phyloP scores from a whole-genome alignment of 2,329 filamentous ascomycete species.

The Monilinia vaccinii-corymbosi region DNA sequence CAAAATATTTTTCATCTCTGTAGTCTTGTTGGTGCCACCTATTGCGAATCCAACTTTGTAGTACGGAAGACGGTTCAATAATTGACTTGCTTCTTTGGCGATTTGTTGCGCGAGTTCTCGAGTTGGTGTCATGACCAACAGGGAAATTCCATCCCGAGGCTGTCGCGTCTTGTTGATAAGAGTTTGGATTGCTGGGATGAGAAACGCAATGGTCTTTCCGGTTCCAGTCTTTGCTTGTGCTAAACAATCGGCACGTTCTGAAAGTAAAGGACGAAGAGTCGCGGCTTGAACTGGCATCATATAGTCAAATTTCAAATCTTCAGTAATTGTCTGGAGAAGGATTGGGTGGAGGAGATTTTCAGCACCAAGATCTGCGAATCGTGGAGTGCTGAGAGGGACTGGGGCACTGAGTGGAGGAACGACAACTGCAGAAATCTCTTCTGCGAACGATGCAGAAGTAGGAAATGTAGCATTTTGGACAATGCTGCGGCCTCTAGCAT shows the following conservation, averaged over 20 bases:
- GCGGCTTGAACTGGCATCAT: constrained; percentile 92
- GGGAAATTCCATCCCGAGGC: constrained; percentile 40
- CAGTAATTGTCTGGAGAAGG: constrained; percentile 50
- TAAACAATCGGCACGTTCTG: constrained; percentile 56
- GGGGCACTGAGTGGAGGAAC: constrained; percentile 32
- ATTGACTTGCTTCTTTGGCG: constrained; percentile 58
- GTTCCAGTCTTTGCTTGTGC: constrained; percentile 96
- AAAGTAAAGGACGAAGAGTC: constrained; percentile 72
- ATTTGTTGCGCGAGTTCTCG: constrained; percentile 77
- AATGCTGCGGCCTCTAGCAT: not conserved
- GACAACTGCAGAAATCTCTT: constrained; percentile 17
- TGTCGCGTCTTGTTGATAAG: constrained; percentile 41
- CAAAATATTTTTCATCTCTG: constrained; percentile 59
- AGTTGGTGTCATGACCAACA: constrained; percentile 69
- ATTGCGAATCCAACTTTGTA: constrained; percentile 66
- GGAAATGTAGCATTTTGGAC: not conserved
- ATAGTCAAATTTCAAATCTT: constrained; percentile 63
- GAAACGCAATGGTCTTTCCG: constrained; percentile 90
- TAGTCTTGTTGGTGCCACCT: constrained; percentile 73
- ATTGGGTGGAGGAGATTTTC: constrained; percentile 37
- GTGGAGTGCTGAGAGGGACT: constrained; percentile 37
- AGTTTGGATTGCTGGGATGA: constrained; percentile 71
- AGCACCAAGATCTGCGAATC: constrained; percentile 38
- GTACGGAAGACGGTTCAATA: constrained; percentile 25
- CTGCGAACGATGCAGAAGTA: not conserved